Percentiles rank a stretch among this genome's conserved stretches.
Evolutionary conservation across 2,329 filamentous ascomycete species (phyloP).

Genomic region (Cladophialophora carrionii): DNA sequence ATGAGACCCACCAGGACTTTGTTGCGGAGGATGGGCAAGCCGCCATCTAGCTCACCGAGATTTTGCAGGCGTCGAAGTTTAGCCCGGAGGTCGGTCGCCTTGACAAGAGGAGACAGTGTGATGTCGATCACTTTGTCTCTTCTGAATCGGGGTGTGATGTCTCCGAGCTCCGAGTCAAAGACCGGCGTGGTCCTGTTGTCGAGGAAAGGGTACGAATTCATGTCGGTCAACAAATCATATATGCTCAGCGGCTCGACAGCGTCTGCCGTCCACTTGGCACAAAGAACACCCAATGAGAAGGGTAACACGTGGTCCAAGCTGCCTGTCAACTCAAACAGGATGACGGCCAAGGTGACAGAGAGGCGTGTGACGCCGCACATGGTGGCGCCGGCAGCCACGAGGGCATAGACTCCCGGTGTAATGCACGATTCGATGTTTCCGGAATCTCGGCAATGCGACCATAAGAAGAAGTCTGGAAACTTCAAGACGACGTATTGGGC

Average conservation of each 20-base stretch:
- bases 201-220: constrained; percentile 98
- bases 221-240: constrained; percentile 86
- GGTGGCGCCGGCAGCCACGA: constrained; percentile 91
- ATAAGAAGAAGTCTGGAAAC: constrained; percentile 72
- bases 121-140: constrained; percentile 86
- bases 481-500: constrained; percentile 79
- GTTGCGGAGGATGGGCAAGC: constrained; percentile 80
- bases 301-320: constrained; percentile 93
- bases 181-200: constrained; percentile 92
- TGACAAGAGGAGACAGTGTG: constrained; percentile 75
- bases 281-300: constrained; percentile 87
- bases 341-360: constrained; percentile 90
- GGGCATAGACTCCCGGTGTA: constrained; percentile 92
- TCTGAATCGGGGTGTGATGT: constrained; percentile 78
- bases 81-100: constrained; percentile 72
- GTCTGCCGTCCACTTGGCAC: constrained; percentile 98
- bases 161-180: constrained; percentile 84
- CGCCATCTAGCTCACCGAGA: constrained; percentile 88
- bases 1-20: constrained; percentile 85
- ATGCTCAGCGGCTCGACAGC: constrained; percentile 93
- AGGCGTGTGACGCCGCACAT: constrained; percentile 97
- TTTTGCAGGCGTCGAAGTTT: constrained; percentile 82
- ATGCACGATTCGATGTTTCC: constrained; percentile 76
- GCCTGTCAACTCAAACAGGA: constrained; percentile 92
- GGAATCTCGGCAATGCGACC: constrained; percentile 66